These are phyloP conservation scores for Lignosus rhinocerotis DNA, from an alignment of 1,284 basidiomycete genomes.

Conservation along the genomic window DNA sequence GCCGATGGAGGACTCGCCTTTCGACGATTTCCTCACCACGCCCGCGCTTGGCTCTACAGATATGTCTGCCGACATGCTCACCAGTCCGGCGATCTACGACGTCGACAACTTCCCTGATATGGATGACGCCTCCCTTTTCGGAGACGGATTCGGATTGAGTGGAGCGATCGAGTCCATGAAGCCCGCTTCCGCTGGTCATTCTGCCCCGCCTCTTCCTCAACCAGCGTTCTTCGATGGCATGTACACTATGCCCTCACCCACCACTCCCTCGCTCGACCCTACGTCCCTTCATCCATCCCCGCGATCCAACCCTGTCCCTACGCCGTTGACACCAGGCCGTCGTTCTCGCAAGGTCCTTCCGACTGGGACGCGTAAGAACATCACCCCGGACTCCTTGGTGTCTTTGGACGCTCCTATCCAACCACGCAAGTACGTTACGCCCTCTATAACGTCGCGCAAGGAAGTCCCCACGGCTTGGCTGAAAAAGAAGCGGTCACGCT, in stretches of 20 bases:
- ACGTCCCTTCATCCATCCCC: conserved; percentile 40
- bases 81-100: conserved; percentile 43
- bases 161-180: conserved; percentile 22
- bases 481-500: conserved; percentile 57
- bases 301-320: conserved; percentile 19
- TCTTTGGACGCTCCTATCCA: conserved; percentile 50
- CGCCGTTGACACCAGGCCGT: conserved; percentile 38
- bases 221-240: conserved; percentile 38
- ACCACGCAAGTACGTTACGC: conserved; percentile 45
- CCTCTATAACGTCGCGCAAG: conserved; percentile 52
- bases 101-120: conserved; percentile 38
- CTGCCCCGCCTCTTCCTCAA: conserved; percentile 17
- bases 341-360: conserved; percentile 40
- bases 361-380: conserved; percentile 47
- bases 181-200: conserved; percentile 10
- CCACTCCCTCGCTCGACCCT: conserved; percentile 45
- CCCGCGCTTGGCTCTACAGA: conserved; percentile 44
- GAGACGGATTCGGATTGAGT: conserved; percentile 15
- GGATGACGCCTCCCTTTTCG: conserved; percentile 32
- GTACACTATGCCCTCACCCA: conserved; percentile 47
- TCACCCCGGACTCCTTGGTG: conserved; percentile 43
- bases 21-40: conserved; percentile 58
- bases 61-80: conserved; percentile 32
- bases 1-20: conserved; percentile 53
- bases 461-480: conserved; percentile 46